Evolutionary conservation across 2,329 filamentous ascomycete species (phyloP), one percentile per base, ranked within the genome.

Genomic region (Zasmidium citrigriseum): DNA sequence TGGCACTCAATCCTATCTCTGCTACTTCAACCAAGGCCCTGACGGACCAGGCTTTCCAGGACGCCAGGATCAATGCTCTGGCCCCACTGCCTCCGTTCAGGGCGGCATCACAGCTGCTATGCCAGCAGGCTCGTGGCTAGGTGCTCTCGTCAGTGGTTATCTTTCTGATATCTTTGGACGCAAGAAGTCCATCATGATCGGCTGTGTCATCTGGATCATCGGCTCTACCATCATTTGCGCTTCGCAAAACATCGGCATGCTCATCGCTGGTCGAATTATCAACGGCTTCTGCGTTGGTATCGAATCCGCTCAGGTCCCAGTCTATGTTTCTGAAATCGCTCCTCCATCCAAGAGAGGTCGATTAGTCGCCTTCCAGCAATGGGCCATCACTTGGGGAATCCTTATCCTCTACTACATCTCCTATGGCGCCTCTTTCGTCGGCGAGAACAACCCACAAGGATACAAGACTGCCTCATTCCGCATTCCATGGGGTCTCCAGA

Each of bases 221-320:
- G 86, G 86, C 21, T 84, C 83, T 14, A 78, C 81, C 51, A 82
- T 90, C 55, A 83, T 86, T 68, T 84, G 82, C 54, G 83, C 86
- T 1, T 73, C 87, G 1, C 81, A 86, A 65, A 85, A 86, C 67
- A 82, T 90, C 29, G 80, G 76, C 27, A 90, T 91, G 86, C 80
- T 92, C 20, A 83, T 89, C 54, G 82, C 81, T 2, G 89, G 88
- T 1, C 84, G 89, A 60, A 76, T 87, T 58, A 83, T 91, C 71
- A 86, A 88, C 61, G 89, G 89, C 45, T 67, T 91, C 64, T 86
- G 85, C 55, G 87, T 91, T 55, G 89, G 89, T 62, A 89, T 91
- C 64, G 85, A 85, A 62, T 86, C 83, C 38, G 83, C 85, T 3
- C 85, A 89, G 65, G 87, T 87, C 3, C 85, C 86, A 5, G 85